Percentiles rank a stretch among this genome's conserved stretches.
phyloP scores from a whole-genome alignment of 352 stramenopile genomes.

The Stramenopiles sp. region DNA sequence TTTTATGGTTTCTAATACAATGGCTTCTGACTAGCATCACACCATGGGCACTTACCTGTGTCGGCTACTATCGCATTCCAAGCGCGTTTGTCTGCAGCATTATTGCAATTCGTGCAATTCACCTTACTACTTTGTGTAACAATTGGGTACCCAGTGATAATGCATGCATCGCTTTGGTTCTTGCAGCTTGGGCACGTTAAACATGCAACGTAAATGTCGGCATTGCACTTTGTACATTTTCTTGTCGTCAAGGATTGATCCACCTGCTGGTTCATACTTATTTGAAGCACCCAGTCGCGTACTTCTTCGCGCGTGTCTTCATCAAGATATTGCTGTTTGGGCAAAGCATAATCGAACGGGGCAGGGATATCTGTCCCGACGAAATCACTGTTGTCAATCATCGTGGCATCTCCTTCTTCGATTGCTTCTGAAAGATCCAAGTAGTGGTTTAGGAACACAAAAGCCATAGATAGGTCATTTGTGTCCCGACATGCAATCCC shows the following conservation, averaged over 20 bases:
- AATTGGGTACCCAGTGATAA: constrained; percentile 70
- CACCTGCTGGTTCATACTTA: constrained; percentile 81
- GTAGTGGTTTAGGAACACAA: constrained; percentile 84
- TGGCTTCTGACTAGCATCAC: constrained; percentile 23
- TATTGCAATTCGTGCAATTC: constrained; percentile 58
- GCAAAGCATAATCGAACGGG: constrained; percentile 45
- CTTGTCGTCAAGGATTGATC: constrained; percentile 60
- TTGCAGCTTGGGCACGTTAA: constrained; percentile 52
- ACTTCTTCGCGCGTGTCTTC: constrained; percentile 72
- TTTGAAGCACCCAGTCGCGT: constrained; percentile 74
- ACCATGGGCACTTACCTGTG: constrained; percentile 34
- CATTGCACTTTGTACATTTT: constrained; percentile 44
- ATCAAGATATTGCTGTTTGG: constrained; percentile 45
- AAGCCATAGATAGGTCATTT: constrained; percentile 68
- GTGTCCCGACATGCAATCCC: constrained; percentile 48
- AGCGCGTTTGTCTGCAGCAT: constrained; percentile 28
- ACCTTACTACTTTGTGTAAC: constrained; percentile 47
- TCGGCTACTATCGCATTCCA: constrained; percentile 33
- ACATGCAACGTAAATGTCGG: constrained; percentile 58
- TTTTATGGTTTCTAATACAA: too few species aligned
- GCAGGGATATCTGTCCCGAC: constrained; percentile 66
- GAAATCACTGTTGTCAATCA: constrained; percentile 80
- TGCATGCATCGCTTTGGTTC: constrained; percentile 48
- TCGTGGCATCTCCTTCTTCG: constrained; percentile 53
- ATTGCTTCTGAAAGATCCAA: constrained; percentile 79